Evolutionary conservation across 768 basidiomycete genomes (phyloP).

Genomic region (Tricholoma sp.): DNA sequence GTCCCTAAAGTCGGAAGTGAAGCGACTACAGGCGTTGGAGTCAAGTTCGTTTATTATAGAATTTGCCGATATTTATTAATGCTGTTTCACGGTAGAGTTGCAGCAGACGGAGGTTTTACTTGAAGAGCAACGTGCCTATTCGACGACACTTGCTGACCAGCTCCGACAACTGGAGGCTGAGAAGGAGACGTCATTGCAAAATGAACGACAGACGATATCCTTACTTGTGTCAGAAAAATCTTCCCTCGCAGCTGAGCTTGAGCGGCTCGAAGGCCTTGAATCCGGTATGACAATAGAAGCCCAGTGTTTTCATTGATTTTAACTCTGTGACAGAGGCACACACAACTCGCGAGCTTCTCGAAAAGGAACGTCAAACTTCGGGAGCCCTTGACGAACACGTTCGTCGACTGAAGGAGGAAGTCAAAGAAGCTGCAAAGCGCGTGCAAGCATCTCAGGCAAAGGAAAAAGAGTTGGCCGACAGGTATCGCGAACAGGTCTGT

Average conservation of each 20-base stretch:
- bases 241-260: slow-evolving; percentile 49
- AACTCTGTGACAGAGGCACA: slow-evolving; percentile 34
- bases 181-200: slow-evolving; percentile 35
- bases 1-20: slow-evolving; percentile 22
- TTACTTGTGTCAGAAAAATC: slow-evolving; percentile 75
- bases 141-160: slow-evolving; percentile 24
- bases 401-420: slow-evolving; percentile 36
- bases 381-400: slow-evolving; percentile 37
- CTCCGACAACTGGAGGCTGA: slow-evolving; percentile 26
- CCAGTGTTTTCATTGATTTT: neutral
- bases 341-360: slow-evolving; percentile 34
- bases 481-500: slow-evolving; percentile 48
- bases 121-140: slow-evolving; percentile 26
- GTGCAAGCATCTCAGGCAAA: slow-evolving; percentile 39
- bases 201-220: slow-evolving; percentile 70
- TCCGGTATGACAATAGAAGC: slow-evolving; percentile 38
- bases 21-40: slow-evolving; percentile 25
- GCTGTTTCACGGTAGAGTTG: slow-evolving; percentile 18
- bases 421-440: slow-evolving; percentile 28
- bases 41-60: slow-evolving; percentile 19
- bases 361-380: slow-evolving; percentile 36
- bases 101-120: slow-evolving; percentile 29
- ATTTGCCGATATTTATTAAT: neutral
- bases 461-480: slow-evolving; percentile 52
- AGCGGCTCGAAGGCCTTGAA: slow-evolving; percentile 56